Percentiles rank a stretch among this genome's conserved stretches.
phyloP scores from a whole-genome alignment of 116 monocot genomes.

The Posidonia oceanica region DNA sequence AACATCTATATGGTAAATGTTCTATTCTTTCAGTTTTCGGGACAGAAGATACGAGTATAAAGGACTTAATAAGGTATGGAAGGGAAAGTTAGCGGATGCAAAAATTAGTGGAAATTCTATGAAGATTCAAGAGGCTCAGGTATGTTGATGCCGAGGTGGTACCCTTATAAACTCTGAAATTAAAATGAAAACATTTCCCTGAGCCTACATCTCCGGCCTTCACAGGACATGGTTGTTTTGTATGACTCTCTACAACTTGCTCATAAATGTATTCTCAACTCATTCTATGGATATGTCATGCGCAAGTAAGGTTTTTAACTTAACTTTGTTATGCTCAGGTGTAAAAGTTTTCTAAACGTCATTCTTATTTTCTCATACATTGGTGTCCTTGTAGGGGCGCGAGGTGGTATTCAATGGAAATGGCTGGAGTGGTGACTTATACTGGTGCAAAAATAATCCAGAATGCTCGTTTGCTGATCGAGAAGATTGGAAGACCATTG shows the following conservation, averaged over 20 bases:
- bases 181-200: too few relatives aligned
- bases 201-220: slow-evolving; percentile 3
- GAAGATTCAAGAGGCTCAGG: slow-evolving; percentile 97
- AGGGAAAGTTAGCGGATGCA: slow-evolving; percentile 84
- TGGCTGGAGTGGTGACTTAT: slow-evolving; percentile 99
- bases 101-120: slow-evolving; percentile 83
- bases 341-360: neutral
- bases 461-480: slow-evolving; percentile 91
- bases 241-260: slow-evolving; percentile 99
- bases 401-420: slow-evolving; percentile 99
- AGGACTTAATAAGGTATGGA: slow-evolving; percentile 95
- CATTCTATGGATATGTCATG: slow-evolving; percentile 99
- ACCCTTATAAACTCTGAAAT: too few relatives aligned
- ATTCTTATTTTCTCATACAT: neutral
- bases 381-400: slow-evolving; percentile 60
- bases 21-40: slow-evolving; percentile 47
- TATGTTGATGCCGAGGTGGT: slow-evolving; percentile 1
- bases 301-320: slow-evolving; percentile 68
- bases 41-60: slow-evolving; percentile 99
- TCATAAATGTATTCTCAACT: slow-evolving; percentile 97
- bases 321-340: neutral
- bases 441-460: slow-evolving; percentile 99
- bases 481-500: slow-evolving; percentile 91
- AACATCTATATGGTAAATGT: too few relatives aligned
- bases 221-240: slow-evolving; percentile 96